Base-by-base conservation (phyloP, 2,329 filamentous ascomycete genomes). In the Fusarium newnesense region DNA sequence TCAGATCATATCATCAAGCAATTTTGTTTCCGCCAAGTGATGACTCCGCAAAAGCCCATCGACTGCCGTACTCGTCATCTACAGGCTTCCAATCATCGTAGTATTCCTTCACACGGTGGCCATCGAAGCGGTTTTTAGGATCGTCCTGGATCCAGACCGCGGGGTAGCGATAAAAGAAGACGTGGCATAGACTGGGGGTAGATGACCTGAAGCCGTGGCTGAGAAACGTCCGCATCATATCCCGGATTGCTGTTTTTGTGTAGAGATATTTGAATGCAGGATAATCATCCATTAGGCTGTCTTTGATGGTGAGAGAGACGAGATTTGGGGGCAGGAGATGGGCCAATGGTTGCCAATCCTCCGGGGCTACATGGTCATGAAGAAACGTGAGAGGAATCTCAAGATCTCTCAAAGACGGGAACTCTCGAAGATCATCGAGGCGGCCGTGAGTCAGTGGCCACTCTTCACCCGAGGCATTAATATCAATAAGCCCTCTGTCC, bases 11-110 rank as follows among this genome's bases (percentile, higher is more conserved):
- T 49, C 24, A 36, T 24, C 19, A 36, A 28, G 39, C 43, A 34
- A 58, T 26, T 26, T 58, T 50, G 56, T 59, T 59, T 59, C 56
- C 32, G 11, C 56, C 56, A 59, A 50, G 56, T n/a, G 19, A 59
- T 50, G 26, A 30, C 56, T 37, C 40, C 30, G 21, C 56, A 36
- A 49, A 8, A 34, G 11, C 54, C 54, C 40, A 49, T 49, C 10
- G 18, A 21, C 52, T 43, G 6, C 52, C 52, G 37, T 43, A 11
- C 5, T 15, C 19, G 8, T 43, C 12, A 11, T 57, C 28, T 6
- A 34, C 11, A 7, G 28, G 21, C 28, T 32, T 26, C 37, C 21
- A 44, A 12, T 32, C 7, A 12, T 34, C 18, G 7, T 21, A 34
- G 7, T 12, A 32, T 21, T 26, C 21, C 52, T 57, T 24, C 24